Conservation (phyloP, 371 early-diverging fungal species). For the Mucor mucedo region DNA sequence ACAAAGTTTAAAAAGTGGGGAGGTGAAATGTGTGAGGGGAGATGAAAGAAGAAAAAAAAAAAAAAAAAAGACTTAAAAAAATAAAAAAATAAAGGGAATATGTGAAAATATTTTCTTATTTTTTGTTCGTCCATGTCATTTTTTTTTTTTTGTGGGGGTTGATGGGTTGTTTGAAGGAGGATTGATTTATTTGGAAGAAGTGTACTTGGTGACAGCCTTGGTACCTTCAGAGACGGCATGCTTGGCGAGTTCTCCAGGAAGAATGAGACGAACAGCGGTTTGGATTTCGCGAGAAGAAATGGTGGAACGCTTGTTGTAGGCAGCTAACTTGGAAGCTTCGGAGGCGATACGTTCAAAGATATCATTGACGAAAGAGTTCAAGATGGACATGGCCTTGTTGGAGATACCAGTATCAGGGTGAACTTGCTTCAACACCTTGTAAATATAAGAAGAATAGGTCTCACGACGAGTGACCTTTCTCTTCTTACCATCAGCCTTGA, state of each 20-base stretch:
- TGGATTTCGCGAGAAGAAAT: slow-evolving; percentile 96
- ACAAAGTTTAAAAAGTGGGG: too few relatives aligned
- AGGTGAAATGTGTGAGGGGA: too few relatives aligned
- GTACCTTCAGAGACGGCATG: slow-evolving; percentile 98
- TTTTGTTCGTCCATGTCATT: too few relatives aligned
- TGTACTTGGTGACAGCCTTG: slow-evolving; percentile 98
- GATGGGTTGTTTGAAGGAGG: too few relatives aligned
- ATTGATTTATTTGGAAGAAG: slow-evolving; percentile 66
- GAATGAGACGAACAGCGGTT: slow-evolving; percentile 91
- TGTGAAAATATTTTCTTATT: too few relatives aligned
- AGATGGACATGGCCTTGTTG: slow-evolving; percentile 98
- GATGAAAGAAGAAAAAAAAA: too few relatives aligned
- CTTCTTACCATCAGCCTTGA: slow-evolving; percentile 49
- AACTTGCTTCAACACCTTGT: slow-evolving; percentile 97
- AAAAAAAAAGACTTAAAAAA: too few relatives aligned
- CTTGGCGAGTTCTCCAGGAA: slow-evolving; percentile 96
- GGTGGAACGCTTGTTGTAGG: slow-evolving; percentile 95
- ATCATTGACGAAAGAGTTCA: slow-evolving; percentile 98
- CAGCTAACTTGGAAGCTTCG: slow-evolving; percentile 92
- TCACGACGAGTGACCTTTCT: slow-evolving; percentile 77
- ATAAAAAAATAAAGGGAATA: too few relatives aligned
- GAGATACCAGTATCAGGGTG: slow-evolving; percentile 98
- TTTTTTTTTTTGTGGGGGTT: too few relatives aligned
- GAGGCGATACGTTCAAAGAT: slow-evolving; percentile 93
- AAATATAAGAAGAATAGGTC: slow-evolving; percentile 95